Conservation (phyloP, 352 stramenopile genomes). For the Phytophthora kernoviae region DNA sequence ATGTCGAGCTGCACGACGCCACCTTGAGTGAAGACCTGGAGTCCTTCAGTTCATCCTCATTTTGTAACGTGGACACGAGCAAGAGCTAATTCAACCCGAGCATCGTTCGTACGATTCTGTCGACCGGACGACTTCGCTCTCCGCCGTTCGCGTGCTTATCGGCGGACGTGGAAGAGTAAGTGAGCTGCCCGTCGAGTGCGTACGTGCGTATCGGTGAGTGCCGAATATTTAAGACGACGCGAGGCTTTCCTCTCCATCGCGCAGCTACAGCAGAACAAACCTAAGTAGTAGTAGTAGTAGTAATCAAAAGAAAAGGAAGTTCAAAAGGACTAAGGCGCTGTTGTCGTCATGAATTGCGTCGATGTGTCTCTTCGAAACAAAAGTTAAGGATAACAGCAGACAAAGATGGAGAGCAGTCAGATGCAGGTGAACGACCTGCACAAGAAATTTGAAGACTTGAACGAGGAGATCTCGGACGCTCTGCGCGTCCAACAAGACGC, state of each 20-base stretch:
- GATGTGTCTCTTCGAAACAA: too few relatives aligned
- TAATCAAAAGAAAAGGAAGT: constrained; percentile 28
- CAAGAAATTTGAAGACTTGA: constrained; percentile 76
- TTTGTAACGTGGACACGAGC: constrained; percentile 59
- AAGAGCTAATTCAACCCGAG: constrained; percentile 13
- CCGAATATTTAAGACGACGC: constrained; percentile 47
- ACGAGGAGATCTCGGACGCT: constrained; percentile 65
- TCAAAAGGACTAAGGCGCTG: background rate
- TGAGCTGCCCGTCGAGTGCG: constrained; percentile 35
- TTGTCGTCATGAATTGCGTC: background rate
- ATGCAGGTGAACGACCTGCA: constrained; percentile 66
- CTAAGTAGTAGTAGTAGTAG: constrained; percentile 33
- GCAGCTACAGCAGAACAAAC: constrained; percentile 9
- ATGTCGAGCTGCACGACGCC: constrained; percentile 71
- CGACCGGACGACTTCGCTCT: constrained; percentile 2
- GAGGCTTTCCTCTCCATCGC: constrained; percentile 3
- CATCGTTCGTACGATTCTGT: constrained; percentile 2
- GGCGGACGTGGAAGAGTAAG: constrained; percentile 31
- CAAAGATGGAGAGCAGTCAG: constrained; percentile 47
- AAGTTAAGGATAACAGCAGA: too few relatives aligned
- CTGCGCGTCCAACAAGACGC: constrained; percentile 62
- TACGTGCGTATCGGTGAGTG: constrained; percentile 26
- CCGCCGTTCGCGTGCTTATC: background rate
- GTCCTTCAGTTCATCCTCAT: constrained; percentile 88
- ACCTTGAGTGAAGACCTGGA: constrained; percentile 82